Percentiles rank a stretch among this genome's conserved stretches.
phyloP scores from a whole-genome alignment of 2,329 filamentous ascomycete species.

The Microsporum audouinii region DNA sequence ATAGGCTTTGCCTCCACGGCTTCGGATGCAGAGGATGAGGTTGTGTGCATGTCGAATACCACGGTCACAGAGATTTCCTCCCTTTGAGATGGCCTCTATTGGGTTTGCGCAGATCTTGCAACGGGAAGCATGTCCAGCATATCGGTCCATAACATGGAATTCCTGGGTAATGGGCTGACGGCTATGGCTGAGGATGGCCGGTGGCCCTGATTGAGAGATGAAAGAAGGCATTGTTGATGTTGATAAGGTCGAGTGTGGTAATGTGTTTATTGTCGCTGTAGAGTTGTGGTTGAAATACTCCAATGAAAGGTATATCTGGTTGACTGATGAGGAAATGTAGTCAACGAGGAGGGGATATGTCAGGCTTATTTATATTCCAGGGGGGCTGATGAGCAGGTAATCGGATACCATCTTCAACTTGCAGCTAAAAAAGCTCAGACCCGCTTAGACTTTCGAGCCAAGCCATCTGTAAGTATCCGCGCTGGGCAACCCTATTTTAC shows the following conservation, averaged over 20 bases:
- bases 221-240: conserved; percentile 37
- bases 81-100: conserved; percentile 19
- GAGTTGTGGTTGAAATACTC: not conserved
- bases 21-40: conserved; percentile 28
- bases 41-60: conserved; percentile 24
- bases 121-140: conserved; percentile 24
- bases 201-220: conserved; percentile 10
- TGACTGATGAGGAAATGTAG: not conserved
- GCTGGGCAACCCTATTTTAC: conserved; percentile 5
- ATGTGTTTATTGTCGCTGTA: not conserved
- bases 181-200: not conserved
- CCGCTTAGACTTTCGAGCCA: not conserved
- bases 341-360: not conserved
- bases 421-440: not conserved
- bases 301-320: not conserved
- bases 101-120: conserved; percentile 26
- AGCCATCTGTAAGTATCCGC: conserved; percentile 1
- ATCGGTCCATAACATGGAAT: conserved; percentile 25
- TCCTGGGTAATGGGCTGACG: conserved; percentile 22
- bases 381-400: not conserved
- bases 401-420: not conserved
- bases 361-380: not conserved
- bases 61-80: conserved; percentile 24
- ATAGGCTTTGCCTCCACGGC: conserved; percentile 28
- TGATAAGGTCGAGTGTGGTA: not conserved